phyloP scores from a whole-genome alignment of 2,329 filamentous ascomycete genomes.

The Pseudonectria foliicola region DNA sequence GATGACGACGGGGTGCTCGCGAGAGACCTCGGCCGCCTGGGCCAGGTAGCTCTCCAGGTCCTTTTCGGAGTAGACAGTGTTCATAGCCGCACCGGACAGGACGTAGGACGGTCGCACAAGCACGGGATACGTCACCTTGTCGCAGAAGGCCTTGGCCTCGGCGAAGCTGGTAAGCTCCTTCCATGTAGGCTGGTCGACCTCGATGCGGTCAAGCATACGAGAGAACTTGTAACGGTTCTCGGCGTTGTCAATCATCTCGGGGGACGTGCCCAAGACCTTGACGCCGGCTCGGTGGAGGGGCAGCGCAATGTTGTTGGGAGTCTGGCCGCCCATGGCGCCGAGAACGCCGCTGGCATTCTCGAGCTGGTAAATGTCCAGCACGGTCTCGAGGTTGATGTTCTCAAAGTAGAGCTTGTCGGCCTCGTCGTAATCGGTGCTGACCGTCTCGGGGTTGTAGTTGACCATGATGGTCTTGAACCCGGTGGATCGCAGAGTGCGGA shows the following conservation, averaged over 20 bases:
- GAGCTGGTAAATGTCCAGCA: conserved; percentile 88
- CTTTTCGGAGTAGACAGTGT: conserved; percentile 94
- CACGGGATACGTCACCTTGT: conserved; percentile 85
- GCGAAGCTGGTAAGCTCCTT: conserved; percentile 95
- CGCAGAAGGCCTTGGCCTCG: conserved; percentile 81
- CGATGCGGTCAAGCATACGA: conserved; percentile 91
- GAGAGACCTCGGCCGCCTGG: conserved; percentile 87
- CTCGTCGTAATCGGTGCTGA: conserved; percentile 87
- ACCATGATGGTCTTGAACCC: conserved; percentile 96
- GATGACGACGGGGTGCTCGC: conserved; percentile 94
- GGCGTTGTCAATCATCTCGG: conserved; percentile 97
- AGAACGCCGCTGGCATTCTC: conserved; percentile 80
- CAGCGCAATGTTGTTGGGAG: conserved; percentile 94
- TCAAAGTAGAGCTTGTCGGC: conserved; percentile 94
- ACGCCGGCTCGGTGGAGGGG: conserved; percentile 83
- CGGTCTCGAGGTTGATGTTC: conserved; percentile 83
- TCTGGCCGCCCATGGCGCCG: conserved; percentile 94
- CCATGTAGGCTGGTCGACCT: conserved; percentile 94
- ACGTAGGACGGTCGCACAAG: conserved; percentile 95
- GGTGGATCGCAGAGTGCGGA: conserved; percentile 77
- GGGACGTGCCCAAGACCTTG: conserved; percentile 89
- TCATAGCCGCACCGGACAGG: conserved; percentile 95
- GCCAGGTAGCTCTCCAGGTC: conserved; percentile 83
- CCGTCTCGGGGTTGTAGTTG: conserved; percentile 87
- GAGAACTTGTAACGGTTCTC: conserved; percentile 99